Evolutionary conservation across 2,329 filamentous ascomycete species (phyloP).

Genomic region (Penicillium carneum): DNA sequence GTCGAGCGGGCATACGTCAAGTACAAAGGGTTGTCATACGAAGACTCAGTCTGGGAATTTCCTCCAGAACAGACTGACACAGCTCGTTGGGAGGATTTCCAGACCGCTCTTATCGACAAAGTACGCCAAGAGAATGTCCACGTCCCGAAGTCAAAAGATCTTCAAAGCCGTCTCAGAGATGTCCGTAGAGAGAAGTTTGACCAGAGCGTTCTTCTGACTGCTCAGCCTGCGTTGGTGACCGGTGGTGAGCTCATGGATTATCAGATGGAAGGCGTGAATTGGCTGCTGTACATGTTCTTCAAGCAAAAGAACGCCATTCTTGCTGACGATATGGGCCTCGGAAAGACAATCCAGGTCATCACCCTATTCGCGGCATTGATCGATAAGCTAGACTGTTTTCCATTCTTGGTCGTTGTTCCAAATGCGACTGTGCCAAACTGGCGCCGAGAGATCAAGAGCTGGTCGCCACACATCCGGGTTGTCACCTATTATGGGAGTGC

Average conservation of each 20-base stretch:
- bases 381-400: constrained; percentile 77
- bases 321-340: constrained; percentile 97
- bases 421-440: constrained; percentile 98
- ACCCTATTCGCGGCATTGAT: constrained; percentile 78
- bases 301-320: constrained; percentile 83
- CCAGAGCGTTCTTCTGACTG: constrained; percentile 68
- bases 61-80: constrained; percentile 70
- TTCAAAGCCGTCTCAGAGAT: constrained; percentile 73
- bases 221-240: constrained; percentile 75
- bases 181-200: constrained; percentile 72
- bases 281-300: constrained; percentile 91
- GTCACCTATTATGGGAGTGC: constrained; percentile 90
- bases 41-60: constrained; percentile 87
- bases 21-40: constrained; percentile 89
- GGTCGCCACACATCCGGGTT: constrained; percentile 83
- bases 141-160: constrained; percentile 59
- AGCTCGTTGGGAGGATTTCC: constrained; percentile 78
- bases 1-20: constrained; percentile 82
- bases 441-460: constrained; percentile 93
- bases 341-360: constrained; percentile 95
- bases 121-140: constrained; percentile 79
- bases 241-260: constrained; percentile 90
- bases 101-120: constrained; percentile 84
- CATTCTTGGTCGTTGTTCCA: constrained; percentile 90
- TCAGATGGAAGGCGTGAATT: constrained; percentile 90